Evolutionary conservation across 1,139 yeast genomes (phyloP).

Genomic region (Kodamaea sp.): DNA sequence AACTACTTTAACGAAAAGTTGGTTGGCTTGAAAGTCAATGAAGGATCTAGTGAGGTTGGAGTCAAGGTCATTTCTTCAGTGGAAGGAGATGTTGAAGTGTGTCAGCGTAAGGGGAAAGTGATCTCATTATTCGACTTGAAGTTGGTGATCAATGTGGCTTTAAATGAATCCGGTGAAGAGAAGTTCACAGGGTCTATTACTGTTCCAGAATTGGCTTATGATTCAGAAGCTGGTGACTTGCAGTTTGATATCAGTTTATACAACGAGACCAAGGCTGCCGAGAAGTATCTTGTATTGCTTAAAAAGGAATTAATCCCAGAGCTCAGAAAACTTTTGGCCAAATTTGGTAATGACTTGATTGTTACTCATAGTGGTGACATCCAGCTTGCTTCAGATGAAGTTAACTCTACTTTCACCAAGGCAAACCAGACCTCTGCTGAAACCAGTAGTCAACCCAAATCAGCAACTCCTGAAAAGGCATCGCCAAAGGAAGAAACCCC

Average conservation of each 20-base stretch:
- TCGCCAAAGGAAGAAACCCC: conserved; percentile 16
- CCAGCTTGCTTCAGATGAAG: conserved; percentile 69
- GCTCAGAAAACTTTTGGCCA: conserved; percentile 56
- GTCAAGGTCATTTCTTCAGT: conserved; percentile 63
- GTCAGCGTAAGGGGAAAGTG: conserved; percentile 95
- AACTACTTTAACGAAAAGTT: conserved; percentile 68
- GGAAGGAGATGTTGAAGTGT: conserved; percentile 95
- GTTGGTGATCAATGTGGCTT: conserved; percentile 60
- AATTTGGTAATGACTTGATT: conserved; percentile 79
- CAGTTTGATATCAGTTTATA: conserved; percentile 76
- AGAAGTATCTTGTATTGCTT: conserved; percentile 51
- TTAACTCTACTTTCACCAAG: conserved; percentile 65
- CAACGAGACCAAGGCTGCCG: conserved; percentile 57
- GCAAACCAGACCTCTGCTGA: conserved; percentile 48
- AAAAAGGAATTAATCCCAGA: conserved; percentile 68
- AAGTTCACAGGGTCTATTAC: conserved; percentile 63
- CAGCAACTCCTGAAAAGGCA: conserved; percentile 12
- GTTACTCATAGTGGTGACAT: conserved; percentile 79
- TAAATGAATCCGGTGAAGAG: conserved; percentile 38
- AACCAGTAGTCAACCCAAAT: conserved; percentile 4
- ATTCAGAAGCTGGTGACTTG: conserved; percentile 79
- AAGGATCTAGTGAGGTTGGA: conserved; percentile 36
- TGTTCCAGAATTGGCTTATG: conserved; percentile 95
- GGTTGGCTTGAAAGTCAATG: conserved; percentile 46
- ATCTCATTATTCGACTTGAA: conserved; percentile 86